Conservation (phyloP, 2,329 filamentous ascomycete species). For the Grosmannia huntii region DNA sequence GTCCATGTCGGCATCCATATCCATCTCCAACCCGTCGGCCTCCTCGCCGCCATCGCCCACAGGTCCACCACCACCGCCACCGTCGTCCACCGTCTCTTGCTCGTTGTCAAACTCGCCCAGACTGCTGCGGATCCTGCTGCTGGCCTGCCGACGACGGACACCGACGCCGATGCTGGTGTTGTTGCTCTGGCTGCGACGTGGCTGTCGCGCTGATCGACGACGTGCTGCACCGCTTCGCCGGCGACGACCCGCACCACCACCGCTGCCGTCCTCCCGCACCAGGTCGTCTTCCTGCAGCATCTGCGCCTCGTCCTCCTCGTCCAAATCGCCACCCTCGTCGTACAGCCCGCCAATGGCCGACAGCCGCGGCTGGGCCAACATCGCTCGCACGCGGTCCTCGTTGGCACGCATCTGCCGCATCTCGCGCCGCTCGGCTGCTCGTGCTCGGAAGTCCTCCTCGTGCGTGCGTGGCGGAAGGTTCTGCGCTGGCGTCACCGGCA, state of each 20-base stretch:
- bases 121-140: not conserved
- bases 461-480: constrained; percentile 24
- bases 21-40: not conserved
- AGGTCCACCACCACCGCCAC: not conserved
- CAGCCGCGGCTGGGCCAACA: constrained; percentile 34
- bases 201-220: constrained; percentile 14
- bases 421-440: constrained; percentile 25
- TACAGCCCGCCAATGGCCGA: constrained; percentile 26
- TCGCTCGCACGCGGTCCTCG: constrained; percentile 50
- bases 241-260: too few species aligned
- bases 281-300: constrained; percentile 54
- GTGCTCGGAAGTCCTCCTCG: constrained; percentile 18
- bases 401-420: constrained; percentile 39
- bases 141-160: not conserved
- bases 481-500: constrained; percentile 14
- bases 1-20: constrained; percentile 54
- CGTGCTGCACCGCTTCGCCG: not conserved
- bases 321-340: constrained; percentile 37
- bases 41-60: not conserved
- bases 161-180: not conserved
- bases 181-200: not conserved
- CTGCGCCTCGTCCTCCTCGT: constrained; percentile 42
- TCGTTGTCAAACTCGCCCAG: not conserved
- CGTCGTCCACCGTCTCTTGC: not conserved
- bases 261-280: constrained; percentile 13